Evolutionary conservation across 2,329 filamentous ascomycete genomes (phyloP).

Genomic region (Bipolaris oryzae): DNA sequence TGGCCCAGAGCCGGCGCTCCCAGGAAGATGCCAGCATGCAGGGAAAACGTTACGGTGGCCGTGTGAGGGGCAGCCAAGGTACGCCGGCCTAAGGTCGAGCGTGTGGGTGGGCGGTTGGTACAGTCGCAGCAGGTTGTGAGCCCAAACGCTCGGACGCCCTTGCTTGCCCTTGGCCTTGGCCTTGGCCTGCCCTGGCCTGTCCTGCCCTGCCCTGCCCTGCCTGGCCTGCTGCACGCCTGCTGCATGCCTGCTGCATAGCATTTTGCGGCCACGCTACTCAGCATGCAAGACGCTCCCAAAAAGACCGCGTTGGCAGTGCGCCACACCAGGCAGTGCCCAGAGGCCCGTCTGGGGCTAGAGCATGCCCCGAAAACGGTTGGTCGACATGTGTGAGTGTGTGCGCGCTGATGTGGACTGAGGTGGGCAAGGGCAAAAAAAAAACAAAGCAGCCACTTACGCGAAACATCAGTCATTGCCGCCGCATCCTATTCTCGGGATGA

Average conservation of each 20-base stretch:
- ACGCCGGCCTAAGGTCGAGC: neutral
- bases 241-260: conserved; percentile 16
- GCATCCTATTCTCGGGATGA: conserved; percentile 14
- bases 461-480: conserved; percentile 21
- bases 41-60: conserved; percentile 19
- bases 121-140: too few species aligned
- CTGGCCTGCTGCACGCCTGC: conserved; percentile 18
- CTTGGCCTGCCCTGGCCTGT: conserved; percentile 1
- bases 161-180: neutral
- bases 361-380: conserved; percentile 10
- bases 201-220: conserved; percentile 14
- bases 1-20: neutral
- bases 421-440: conserved; percentile 4
- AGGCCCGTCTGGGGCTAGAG: conserved; percentile 9
- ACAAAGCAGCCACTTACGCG: conserved; percentile 11
- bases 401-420: conserved; percentile 13
- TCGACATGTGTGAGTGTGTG: neutral
- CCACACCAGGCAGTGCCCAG: neutral
- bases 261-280: conserved; percentile 8
- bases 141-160: conserved; percentile 25
- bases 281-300: conserved; percentile 13
- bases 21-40: conserved; percentile 1
- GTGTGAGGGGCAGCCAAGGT: conserved; percentile 8
- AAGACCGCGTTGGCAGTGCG: conserved; percentile 5
- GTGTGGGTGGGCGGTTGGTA: neutral